Evolutionary conservation across 2,329 filamentous ascomycete species (phyloP).

Genomic region (Rugonectria rugulosa): DNA sequence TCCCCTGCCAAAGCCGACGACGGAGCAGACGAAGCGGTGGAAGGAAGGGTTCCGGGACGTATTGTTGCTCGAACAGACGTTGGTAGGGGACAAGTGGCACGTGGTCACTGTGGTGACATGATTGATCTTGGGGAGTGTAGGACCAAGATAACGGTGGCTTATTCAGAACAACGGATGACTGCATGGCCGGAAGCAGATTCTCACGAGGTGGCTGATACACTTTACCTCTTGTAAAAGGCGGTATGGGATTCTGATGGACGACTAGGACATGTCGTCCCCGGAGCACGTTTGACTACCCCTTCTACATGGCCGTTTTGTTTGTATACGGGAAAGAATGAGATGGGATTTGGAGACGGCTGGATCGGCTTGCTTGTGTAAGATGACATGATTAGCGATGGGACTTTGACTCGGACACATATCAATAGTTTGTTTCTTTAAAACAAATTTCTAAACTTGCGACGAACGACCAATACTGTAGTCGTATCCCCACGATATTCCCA

Average conservation of each 20-base stretch:
- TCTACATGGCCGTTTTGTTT: too few species aligned
- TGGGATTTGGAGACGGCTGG: background rate
- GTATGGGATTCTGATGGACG: background rate
- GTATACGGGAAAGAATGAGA: too few species aligned
- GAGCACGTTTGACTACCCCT: too few species aligned
- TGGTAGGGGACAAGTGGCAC: conserved; percentile 40
- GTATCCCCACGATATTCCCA: conserved; percentile 1
- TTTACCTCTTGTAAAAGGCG: background rate
- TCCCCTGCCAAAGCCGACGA: conserved; percentile 51
- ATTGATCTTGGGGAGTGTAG: conserved; percentile 12
- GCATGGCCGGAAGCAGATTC: background rate
- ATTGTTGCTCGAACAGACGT: conserved; percentile 58
- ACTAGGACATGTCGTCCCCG: too few species aligned
- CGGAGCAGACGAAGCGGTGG: conserved; percentile 58
- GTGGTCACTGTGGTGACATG: conserved; percentile 13
- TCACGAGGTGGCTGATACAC: background rate
- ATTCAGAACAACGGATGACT: conserved; percentile 3
- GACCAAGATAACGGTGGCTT: conserved; percentile 21
- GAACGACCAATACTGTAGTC: background rate
- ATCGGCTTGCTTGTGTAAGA: conserved; percentile 13
- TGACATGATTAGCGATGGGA: conserved; percentile 2
- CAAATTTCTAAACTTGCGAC: background rate
- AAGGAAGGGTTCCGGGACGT: conserved; percentile 64
- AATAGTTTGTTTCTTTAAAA: conserved; percentile 5
- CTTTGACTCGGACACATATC: background rate